Evolutionary conservation across 2,329 filamentous ascomycete genomes (phyloP).

Genomic region (Scedosporium dehoogii): DNA sequence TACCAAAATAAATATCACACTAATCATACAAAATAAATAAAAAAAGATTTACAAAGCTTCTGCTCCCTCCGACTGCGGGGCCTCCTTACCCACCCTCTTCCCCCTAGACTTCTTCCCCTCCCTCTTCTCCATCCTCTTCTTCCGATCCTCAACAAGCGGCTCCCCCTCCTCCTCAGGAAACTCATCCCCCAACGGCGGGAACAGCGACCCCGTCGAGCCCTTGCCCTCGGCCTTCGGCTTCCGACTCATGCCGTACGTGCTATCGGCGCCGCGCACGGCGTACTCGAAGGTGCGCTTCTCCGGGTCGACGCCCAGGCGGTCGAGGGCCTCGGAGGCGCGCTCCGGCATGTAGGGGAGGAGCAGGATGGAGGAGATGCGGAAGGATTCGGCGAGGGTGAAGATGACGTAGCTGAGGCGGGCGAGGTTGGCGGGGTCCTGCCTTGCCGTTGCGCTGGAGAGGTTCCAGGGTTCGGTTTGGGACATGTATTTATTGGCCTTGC

Average conservation of each 20-base stretch:
- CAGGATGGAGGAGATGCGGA: conserved; percentile 73
- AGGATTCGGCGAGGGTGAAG: conserved; percentile 62
- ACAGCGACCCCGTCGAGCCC: conserved; percentile 33
- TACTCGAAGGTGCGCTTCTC: conserved; percentile 53
- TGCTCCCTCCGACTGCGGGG: not conserved
- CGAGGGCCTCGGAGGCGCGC: conserved; percentile 63
- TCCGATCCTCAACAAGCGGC: conserved; percentile 8
- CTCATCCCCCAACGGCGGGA: conserved; percentile 35
- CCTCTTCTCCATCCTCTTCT: not conserved
- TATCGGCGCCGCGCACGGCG: conserved; percentile 54
- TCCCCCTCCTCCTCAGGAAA: conserved; percentile 15
- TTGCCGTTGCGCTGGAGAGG: conserved; percentile 25
- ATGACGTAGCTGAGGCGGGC: conserved; percentile 48
- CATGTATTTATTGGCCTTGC: conserved; percentile 38
- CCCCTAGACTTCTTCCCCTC: not conserved
- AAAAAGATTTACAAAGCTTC: not conserved
- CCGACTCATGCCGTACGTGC: conserved; percentile 50
- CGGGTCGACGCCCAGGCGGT: conserved; percentile 62
- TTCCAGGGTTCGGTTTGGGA: conserved; percentile 60
- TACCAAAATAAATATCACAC: no score
- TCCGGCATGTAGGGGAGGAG: conserved; percentile 85
- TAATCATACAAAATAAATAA: not conserved
- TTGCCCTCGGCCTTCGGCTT: conserved; percentile 19
- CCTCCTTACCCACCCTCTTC: not conserved
- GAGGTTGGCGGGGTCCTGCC: conserved; percentile 20